These are phyloP conservation scores for Trifolium pratense DNA, from an alignment of 306 rosid genomes.

Conservation along the genomic window DNA sequence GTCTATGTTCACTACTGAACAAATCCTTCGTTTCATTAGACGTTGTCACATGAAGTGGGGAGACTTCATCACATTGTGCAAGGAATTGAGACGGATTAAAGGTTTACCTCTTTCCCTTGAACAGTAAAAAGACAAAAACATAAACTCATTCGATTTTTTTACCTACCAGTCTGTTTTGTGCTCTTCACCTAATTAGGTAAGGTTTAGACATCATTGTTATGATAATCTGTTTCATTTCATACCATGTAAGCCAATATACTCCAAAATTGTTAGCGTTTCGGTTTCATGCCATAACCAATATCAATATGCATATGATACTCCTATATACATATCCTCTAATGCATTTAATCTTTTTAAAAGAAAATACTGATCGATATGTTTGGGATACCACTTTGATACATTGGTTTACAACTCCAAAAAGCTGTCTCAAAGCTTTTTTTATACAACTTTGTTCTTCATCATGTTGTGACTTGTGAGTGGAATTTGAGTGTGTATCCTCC, in stretches of 20 bases:
- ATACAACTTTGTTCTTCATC: background rate
- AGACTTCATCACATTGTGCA: conserved; percentile 93
- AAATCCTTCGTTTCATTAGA: conserved; percentile 96
- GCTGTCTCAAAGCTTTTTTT: background rate
- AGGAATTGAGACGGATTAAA: conserved; percentile 97
- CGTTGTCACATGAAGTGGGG: conserved; percentile 99
- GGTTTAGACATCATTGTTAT: conserved; percentile 4
- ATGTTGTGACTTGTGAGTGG: background rate
- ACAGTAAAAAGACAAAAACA: conserved; percentile 28
- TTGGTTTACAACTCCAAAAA: background rate
- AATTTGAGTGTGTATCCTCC: background rate
- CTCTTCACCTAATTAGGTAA: conserved; percentile 19
- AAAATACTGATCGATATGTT: background rate
- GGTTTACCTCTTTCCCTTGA: conserved; percentile 53
- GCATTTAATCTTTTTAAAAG: background rate
- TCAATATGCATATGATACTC: background rate
- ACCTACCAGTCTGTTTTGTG: conserved; percentile 7
- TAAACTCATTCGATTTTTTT: conserved; percentile 15
- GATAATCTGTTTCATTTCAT: conserved; percentile 18
- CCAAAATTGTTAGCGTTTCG: background rate
- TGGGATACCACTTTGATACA: background rate
- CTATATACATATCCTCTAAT: background rate
- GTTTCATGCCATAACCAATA: background rate
- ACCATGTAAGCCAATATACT: conserved; percentile 5
- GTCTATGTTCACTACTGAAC: conserved; percentile 99